A percentile compares a stretch with the other conserved stretches of the same genome.
Evolutionary conservation across 441 rosid genomes (phyloP).

Genomic region (Populus hybrid): DNA sequence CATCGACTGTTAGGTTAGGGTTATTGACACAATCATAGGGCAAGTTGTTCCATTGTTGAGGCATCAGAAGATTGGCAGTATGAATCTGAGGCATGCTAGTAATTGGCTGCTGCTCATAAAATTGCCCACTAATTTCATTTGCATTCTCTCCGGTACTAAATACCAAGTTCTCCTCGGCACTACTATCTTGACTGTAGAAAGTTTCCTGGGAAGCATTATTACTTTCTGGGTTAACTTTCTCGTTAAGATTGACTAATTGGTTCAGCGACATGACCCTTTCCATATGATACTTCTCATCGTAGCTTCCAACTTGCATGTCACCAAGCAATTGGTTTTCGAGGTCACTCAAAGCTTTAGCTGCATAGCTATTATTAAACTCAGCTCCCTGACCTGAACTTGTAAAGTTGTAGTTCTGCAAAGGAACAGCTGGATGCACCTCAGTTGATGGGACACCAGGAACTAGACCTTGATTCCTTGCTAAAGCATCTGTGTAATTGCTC

Average conservation of each 20-base stretch:
- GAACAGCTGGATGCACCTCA: neutral
- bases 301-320: neutral
- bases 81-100: neutral
- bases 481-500: neutral
- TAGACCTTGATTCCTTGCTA: neutral
- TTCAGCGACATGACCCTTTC: neutral
- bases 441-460: neutral
- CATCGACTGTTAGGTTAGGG: neutral
- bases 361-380: neutral
- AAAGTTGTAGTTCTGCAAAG: slow-evolving; percentile 5
- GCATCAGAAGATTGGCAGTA: neutral
- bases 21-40: neutral
- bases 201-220: neutral
- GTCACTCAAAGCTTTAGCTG: neutral
- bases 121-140: neutral
- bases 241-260: slow-evolving; percentile 1
- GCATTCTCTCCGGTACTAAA: neutral
- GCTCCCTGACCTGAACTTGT: neutral
- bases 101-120: neutral
- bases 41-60: slow-evolving; percentile 8
- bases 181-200: neutral
- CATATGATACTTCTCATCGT: slow-evolving; percentile 4
- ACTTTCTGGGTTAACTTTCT: neutral
- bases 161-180: neutral
- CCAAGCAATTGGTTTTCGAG: slow-evolving; percentile 7